Evolutionary conservation across 148 eudicot species (phyloP).

Genomic region (Rhododendron kiyosumense): DNA sequence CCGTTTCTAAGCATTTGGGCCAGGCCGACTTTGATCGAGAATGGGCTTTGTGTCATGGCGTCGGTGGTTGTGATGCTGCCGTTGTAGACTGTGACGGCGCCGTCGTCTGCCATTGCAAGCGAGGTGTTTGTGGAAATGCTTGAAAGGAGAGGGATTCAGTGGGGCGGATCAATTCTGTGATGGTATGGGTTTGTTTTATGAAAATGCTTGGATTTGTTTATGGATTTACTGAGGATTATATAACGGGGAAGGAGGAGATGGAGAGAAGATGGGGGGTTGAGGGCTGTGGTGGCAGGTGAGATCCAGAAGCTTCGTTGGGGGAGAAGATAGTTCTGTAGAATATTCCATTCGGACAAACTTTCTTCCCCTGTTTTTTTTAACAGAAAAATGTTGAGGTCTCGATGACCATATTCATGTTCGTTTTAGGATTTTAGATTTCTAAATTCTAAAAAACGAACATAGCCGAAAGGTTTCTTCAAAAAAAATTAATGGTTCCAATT

Average conservation of each 20-base stretch:
- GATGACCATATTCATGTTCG: too few species aligned
- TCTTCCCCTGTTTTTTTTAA: too few species aligned
- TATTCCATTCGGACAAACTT: not conserved
- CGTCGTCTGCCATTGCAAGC: conserved; percentile 46
- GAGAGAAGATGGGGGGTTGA: not conserved
- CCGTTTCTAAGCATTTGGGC: conserved; percentile 59
- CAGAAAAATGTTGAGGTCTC: too few species aligned
- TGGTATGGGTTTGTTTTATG: not conserved
- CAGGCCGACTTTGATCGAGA: conserved; percentile 46
- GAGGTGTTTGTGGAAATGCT: conserved; percentile 34
- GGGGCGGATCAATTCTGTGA: not conserved
- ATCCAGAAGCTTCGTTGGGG: conserved; percentile 41
- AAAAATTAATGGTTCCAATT: too few species aligned
- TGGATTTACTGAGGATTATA: not conserved
- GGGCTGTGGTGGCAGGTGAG: conserved; percentile 10
- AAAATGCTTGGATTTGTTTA: not conserved
- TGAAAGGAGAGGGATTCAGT: not conserved
- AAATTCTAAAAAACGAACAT: too few species aligned
- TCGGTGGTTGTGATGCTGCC: conserved; percentile 38
- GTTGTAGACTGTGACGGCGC: conserved; percentile 52
- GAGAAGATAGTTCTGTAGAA: conserved; percentile 22
- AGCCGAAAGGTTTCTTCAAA: too few species aligned
- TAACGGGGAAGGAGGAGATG: not conserved
- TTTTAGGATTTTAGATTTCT: too few species aligned
- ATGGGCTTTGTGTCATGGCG: conserved; percentile 30